phyloP scores from a whole-genome alignment of 2,329 filamentous ascomycete genomes.

The Fonsecaea nubica region DNA sequence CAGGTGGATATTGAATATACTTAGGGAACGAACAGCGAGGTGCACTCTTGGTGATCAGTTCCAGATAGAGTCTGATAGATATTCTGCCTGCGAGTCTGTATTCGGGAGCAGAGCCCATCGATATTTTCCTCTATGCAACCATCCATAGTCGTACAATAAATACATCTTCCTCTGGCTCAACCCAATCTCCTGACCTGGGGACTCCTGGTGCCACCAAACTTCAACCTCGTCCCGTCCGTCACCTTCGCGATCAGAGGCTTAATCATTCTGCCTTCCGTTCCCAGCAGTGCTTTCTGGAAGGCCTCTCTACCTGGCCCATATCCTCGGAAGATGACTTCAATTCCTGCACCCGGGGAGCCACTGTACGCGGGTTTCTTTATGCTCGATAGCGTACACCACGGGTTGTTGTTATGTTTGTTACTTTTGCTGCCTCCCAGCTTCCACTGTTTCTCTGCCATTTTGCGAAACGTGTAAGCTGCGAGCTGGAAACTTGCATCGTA shows the following conservation, averaged over 20 bases:
- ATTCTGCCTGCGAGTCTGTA: not conserved
- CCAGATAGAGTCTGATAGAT: not conserved
- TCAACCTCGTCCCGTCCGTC: slow-evolving; percentile 84
- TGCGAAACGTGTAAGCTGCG: slow-evolving; percentile 79
- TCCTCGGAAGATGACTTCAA: slow-evolving; percentile 83
- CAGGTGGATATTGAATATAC: slow-evolving; percentile 27
- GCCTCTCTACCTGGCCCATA: slow-evolving; percentile 90
- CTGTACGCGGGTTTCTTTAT: slow-evolving; percentile 77
- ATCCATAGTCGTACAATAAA: slow-evolving; percentile 8
- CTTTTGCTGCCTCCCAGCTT: slow-evolving; percentile 67
- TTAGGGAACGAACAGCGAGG: slow-evolving; percentile 5
- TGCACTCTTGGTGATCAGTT: not conserved
- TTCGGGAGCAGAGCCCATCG: not conserved
- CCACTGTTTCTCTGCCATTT: slow-evolving; percentile 82
- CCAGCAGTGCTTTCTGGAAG: slow-evolving; percentile 85
- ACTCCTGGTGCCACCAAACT: slow-evolving; percentile 94
- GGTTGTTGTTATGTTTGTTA: slow-evolving; percentile 58
- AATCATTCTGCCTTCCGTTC: slow-evolving; percentile 78
- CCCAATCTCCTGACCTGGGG: slow-evolving; percentile 81
- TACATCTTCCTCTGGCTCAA: slow-evolving; percentile 45
- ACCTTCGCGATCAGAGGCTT: slow-evolving; percentile 78
- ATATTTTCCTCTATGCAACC: not conserved
- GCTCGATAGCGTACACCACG: slow-evolving; percentile 79
- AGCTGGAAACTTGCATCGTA: slow-evolving; percentile 96
- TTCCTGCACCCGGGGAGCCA: slow-evolving; percentile 66